These are phyloP conservation scores for Malus asiatica DNA, from an alignment of 306 rosid species.

Conservation along the genomic window DNA sequence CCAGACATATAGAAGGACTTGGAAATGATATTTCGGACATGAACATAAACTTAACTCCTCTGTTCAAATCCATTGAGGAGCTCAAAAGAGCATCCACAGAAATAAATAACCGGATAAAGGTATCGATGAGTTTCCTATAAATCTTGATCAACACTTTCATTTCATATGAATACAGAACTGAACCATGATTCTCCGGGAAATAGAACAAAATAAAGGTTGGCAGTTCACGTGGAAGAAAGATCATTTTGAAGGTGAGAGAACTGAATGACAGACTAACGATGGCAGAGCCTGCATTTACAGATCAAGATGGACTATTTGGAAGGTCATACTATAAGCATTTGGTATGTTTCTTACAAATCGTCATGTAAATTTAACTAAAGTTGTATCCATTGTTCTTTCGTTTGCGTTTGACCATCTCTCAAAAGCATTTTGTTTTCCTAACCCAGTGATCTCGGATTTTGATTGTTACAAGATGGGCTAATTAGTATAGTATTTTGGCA, in stretches of 20 bases:
- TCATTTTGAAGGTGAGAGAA: slow-evolving; percentile 41
- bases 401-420: too few relatives aligned
- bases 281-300: slow-evolving; percentile 71
- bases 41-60: slow-evolving; percentile 44
- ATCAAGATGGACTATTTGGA: slow-evolving; percentile 57
- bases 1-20: slow-evolving; percentile 36
- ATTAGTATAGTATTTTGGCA: slow-evolving; percentile 6
- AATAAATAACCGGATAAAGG: slow-evolving; percentile 46
- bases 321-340: slow-evolving; percentile 70
- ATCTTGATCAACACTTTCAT: not conserved
- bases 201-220: slow-evolving; percentile 41
- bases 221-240: slow-evolving; percentile 30
- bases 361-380: not conserved
- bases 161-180: not conserved
- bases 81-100: slow-evolving; percentile 44
- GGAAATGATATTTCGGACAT: slow-evolving; percentile 29
- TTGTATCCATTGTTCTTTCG: not conserved
- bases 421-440: not conserved
- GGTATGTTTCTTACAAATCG: slow-evolving; percentile 29
- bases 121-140: slow-evolving; percentile 7
- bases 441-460: not conserved
- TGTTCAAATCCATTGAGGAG: slow-evolving; percentile 46
- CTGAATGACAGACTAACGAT: slow-evolving; percentile 63
- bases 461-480: not conserved
- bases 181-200: slow-evolving; percentile 33